These are phyloP conservation scores for Aspergillus carbonarius DNA, from an alignment of 2,329 filamentous ascomycete genomes.

Conservation along the genomic window DNA sequence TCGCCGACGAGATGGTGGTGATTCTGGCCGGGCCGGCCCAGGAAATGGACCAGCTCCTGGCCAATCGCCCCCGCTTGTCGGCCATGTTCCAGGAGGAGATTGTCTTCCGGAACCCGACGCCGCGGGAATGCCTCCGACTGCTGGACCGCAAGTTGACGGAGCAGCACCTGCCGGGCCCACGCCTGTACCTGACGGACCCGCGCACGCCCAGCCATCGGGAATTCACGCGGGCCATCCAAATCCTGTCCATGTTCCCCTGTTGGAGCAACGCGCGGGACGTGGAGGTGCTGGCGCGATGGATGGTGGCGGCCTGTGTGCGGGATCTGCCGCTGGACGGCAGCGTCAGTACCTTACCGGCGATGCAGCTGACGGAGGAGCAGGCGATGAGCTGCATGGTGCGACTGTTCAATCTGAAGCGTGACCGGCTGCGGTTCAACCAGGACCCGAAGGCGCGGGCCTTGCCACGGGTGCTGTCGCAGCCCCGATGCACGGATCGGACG, in stretches of 20 bases:
- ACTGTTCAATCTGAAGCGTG: slow-evolving; percentile 21
- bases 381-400: slow-evolving; percentile 21
- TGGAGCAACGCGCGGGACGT: slow-evolving; percentile 22
- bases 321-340: slow-evolving; percentile 16
- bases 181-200: slow-evolving; percentile 16
- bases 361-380: slow-evolving; percentile 18
- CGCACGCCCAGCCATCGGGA: slow-evolving; percentile 16
- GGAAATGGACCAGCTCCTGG: slow-evolving; percentile 20
- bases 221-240: slow-evolving; percentile 22
- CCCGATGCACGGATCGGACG: slow-evolving; percentile 14
- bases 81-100: slow-evolving; percentile 23
- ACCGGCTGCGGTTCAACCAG: slow-evolving; percentile 20
- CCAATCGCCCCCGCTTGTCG: slow-evolving; percentile 17
- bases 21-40: slow-evolving; percentile 17
- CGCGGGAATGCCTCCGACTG: slow-evolving; percentile 19
- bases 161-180: slow-evolving; percentile 12
- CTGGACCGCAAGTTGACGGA: slow-evolving; percentile 19
- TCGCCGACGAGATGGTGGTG: slow-evolving; percentile 16
- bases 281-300: slow-evolving; percentile 19
- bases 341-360: background rate
- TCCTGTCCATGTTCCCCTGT: slow-evolving; percentile 23
- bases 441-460: slow-evolving; percentile 19
- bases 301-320: slow-evolving; percentile 17
- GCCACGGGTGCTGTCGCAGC: slow-evolving; percentile 20
- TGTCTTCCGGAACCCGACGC: slow-evolving; percentile 20